phyloP scores from a whole-genome alignment of 345 rosid species.

The Citrus cavaleriei region DNA sequence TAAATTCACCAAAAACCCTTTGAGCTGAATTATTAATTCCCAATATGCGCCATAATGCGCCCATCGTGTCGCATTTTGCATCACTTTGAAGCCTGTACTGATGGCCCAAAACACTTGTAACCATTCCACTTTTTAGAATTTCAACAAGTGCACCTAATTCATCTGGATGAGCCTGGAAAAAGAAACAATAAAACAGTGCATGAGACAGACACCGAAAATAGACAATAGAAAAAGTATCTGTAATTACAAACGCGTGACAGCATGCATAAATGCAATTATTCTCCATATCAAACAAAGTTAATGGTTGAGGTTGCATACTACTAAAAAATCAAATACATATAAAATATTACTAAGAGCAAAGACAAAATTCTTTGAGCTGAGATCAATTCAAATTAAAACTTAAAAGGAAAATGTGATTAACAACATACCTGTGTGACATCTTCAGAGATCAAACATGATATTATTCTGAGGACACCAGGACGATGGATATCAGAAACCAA shows the following conservation, averaged over 20 bases:
- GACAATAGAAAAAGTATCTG: neutral
- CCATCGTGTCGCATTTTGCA: constrained; percentile 98
- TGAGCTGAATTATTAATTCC: constrained; percentile 83
- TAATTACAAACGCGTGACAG: neutral
- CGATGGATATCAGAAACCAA: constrained; percentile 81
- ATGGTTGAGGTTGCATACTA: neutral
- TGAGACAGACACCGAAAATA: neutral
- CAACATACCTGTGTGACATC: constrained; percentile 70
- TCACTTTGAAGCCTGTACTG: constrained; percentile 86
- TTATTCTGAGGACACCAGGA: constrained; percentile 76
- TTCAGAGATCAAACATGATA: constrained; percentile 95
- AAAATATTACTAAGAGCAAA: neutral
- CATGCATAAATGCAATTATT: neutral
- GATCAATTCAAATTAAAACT: constrained; percentile 3
- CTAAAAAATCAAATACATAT: neutral
- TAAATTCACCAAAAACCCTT: constrained; percentile 91
- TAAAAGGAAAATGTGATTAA: constrained; percentile 2
- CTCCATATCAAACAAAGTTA: neutral
- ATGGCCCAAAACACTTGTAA: constrained; percentile 78
- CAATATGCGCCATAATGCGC: constrained; percentile 92
- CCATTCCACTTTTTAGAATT: constrained; percentile 97
- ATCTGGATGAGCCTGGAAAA: constrained; percentile 79
- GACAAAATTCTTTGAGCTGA: neutral
- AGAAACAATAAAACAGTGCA: constrained; percentile 8
- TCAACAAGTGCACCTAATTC: constrained; percentile 89